Base-by-base conservation (phyloP, 306 rosid genomes). In the Senna siamea region DNA sequence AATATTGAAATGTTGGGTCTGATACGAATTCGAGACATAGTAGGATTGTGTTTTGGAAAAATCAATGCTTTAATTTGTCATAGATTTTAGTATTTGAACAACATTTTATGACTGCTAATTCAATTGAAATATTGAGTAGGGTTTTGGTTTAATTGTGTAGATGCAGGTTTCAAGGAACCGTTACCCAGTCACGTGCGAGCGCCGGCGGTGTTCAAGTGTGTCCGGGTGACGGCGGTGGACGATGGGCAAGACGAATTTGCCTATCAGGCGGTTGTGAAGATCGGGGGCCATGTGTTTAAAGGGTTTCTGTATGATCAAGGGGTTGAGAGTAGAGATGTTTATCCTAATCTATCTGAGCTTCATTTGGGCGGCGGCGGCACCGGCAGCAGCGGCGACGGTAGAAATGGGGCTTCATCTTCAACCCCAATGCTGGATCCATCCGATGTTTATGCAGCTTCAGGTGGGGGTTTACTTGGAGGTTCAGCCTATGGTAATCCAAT, bases 161-260 rank as follows among this genome's bases (percentile, higher is more conserved):
- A 91, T 87, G 96, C 76, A 52, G 55, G 91, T 12, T 81, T 87
- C 12, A 88, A 80, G 28, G 97, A 88, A 50, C 0, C 83, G 15
- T 75, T 94, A 76, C 98, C 97, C 0, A 89, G 97, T 0, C 98
- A 94, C 80, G 86, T 94, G 50, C 87, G 96, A 11, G 96, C 86
- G 18, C 84, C 87, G 19, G 98, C 98, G 5, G 94, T 89, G 43
- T 94, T 94, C 90, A 94, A 94, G 90, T 94, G 98, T 73, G 98
- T 94, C 7, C 66, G 90, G 69, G 98, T 94, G 52, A 88, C 98
- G 4, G 89, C 96, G 4, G 86, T 94, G 81, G 97, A 94, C 0
- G 97, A 89, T 19, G 97, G 94, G 0, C 85, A 89, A 26, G 98
- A 85, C 37, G 91, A 94, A 85, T 88, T 74, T 47, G 98, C 97